Evolutionary conservation across 202 grass and related monocot species (phyloP), one percentile per base, ranked within the genome.

Genomic region (Musa balbisiana): DNA sequence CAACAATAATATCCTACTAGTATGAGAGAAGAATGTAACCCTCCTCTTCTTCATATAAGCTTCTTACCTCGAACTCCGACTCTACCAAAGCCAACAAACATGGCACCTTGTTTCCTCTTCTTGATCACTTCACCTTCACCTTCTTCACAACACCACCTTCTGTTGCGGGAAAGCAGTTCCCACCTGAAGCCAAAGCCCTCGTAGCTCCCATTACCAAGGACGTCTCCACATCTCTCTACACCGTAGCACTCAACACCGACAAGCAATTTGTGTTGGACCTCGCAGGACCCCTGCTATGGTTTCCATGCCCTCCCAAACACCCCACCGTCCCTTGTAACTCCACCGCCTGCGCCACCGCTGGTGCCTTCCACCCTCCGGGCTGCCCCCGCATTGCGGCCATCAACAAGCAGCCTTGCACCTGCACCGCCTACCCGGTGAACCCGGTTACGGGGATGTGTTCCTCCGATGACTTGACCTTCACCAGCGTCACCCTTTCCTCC

Each of bases 221-320:
- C 78, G 15, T 62, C 9, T 33, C 55, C 51, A 90, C 89, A 19
- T 85, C 80, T 25, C 92, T 96, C 64, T 92, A 96, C 85, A 96
- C 85, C 64, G 72, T 90, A 59, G 79, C 74, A 2, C 19, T 90
- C 70, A 55, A 76, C 21, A 25, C 71, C 53, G 71, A 64, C 23
- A 19, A 49, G 29, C 50, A n/a, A 11, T 84, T 83, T 64, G 55
- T 92, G 23, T 11, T 92, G 14, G 89, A 96, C 74, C 85, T 90
- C 71, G 43, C 81, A 55, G 85, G 87, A 56, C 87, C 85, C 5
- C 79, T 96, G 51, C 71, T 92, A 71, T 96, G 92, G 92, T 79
- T 85, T 1, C 80, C 78, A 0, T 92, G 92, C 73, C 62, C 79
- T 19, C 0, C 0, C 64, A 23, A 29, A 25, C 86, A 96, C 73